Evolutionary conservation across 2,329 filamentous ascomycete species (phyloP).

Genomic region (Beauveria scarabaeidicola): DNA sequence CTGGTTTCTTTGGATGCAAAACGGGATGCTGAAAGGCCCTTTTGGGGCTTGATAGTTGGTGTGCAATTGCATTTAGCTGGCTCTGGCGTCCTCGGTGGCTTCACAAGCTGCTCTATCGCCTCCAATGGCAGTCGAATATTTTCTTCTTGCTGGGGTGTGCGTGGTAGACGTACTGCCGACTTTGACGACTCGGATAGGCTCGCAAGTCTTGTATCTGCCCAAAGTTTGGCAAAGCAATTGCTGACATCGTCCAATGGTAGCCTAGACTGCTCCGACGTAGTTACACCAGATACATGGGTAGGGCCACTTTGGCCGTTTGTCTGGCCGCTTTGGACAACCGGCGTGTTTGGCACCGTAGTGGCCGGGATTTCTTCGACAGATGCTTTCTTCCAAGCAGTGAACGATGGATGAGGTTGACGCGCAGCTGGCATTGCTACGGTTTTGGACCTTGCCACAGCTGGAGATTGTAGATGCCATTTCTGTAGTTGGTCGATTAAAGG

Average conservation of each 20-base stretch:
- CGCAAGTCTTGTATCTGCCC: neutral
- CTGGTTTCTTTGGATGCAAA: neutral
- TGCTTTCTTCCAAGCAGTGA: neutral
- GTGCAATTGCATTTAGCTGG: neutral
- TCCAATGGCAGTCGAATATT: neutral
- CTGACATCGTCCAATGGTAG: neutral
- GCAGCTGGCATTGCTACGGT: neutral
- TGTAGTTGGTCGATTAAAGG: neutral
- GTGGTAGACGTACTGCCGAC: neutral
- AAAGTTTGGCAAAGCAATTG: neutral
- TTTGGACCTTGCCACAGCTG: neutral
- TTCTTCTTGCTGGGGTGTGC: neutral
- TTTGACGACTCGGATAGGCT: neutral
- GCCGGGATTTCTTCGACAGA: neutral
- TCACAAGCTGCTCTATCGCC: neutral
- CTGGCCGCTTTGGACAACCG: neutral
- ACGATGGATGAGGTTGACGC: neutral
- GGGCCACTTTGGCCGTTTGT: neutral
- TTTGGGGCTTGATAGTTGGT: neutral
- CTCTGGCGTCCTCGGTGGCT: neutral
- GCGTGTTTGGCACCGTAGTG: neutral
- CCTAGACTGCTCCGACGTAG: neutral
- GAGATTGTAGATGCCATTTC: neutral
- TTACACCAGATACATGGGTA: neutral
- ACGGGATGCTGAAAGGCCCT: constrained; percentile 2